These are phyloP conservation scores for Phyllosticta citriasiana DNA, from an alignment of 2,329 filamentous ascomycete genomes.

Conservation along the genomic window DNA sequence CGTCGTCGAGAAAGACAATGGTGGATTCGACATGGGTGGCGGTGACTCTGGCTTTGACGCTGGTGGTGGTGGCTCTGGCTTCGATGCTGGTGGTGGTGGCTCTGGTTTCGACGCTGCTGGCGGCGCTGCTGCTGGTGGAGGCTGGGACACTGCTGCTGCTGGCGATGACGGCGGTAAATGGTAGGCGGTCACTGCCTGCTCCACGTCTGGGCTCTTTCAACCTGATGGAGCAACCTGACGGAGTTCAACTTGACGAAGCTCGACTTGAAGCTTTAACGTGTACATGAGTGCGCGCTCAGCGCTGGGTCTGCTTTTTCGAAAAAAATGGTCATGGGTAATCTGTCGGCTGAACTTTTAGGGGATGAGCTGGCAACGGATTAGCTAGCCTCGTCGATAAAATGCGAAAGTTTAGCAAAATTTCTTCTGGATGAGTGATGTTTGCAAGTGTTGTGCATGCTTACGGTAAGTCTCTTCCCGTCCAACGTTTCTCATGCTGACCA, in stretches of 20 bases:
- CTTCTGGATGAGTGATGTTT: no score
- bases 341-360: no score
- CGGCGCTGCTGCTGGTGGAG: neutral
- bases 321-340: no score
- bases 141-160: neutral
- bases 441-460: no score
- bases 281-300: no score
- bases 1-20: conserved; percentile 13
- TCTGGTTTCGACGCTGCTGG: neutral
- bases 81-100: neutral
- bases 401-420: no score
- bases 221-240: neutral
- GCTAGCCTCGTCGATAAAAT: no score
- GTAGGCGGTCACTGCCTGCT: neutral
- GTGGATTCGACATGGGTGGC: neutral
- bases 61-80: neutral
- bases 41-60: neutral
- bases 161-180: neutral
- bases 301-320: no score
- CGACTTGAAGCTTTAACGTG: neutral
- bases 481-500: no score
- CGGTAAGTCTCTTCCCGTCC: no score
- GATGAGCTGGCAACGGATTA: no score
- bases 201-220: neutral
- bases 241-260: no score